Evolutionary conservation across 2,329 filamentous ascomycete species (phyloP), one percentile per base, ranked within the genome.

Genomic region (Bertia moriformis): DNA sequence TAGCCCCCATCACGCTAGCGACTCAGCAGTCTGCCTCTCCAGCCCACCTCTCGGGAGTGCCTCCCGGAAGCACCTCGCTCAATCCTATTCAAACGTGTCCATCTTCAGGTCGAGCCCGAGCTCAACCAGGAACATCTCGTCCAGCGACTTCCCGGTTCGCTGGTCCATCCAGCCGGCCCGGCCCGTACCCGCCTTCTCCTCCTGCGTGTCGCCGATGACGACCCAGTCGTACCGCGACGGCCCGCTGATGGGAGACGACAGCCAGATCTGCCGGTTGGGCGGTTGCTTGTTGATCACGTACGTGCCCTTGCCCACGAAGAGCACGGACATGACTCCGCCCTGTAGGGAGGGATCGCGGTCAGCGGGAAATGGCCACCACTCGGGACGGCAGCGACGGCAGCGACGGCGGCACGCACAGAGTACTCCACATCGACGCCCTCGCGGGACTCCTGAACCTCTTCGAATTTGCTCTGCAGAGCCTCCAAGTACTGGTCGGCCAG

Each of bases 231-330:
- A 98, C 42, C 89, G 79, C 63, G 95, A 95, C 13, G 91, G 91
- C 0, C 91, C 91, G 4, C 84, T 88, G 40, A 86, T 66, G 3
- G 91, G 91, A 33, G 86, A 93, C 27, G 85, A 91, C 36, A 96
- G 75, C 91, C 91, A 98, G 54, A 98, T 94, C 56, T 83, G 91
- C 67, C 87, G 91, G 68, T 95, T 96, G 15, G 89, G 87, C 0
- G 91, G 91, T 59, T 98, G 91, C 61, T 98, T 98, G 73, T 98
- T 98, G 62, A 98, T 72, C 43, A 98, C 84, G 55, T 93, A 98
- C 19, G 76, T 89, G 44, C 88, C 87, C 38, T 75, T 66, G 12
- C 69, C 64, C 1, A 76, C 73, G 49, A 84, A 74, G 4, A 64
- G 68, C 51, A 96, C 67, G 45, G 78, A 87, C 49, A 96, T 69